A percentile compares a stretch with the other conserved stretches of the same genome.
phyloP scores from a whole-genome alignment of 2,329 filamentous ascomycete genomes.

The Aspergillus japonicus region DNA sequence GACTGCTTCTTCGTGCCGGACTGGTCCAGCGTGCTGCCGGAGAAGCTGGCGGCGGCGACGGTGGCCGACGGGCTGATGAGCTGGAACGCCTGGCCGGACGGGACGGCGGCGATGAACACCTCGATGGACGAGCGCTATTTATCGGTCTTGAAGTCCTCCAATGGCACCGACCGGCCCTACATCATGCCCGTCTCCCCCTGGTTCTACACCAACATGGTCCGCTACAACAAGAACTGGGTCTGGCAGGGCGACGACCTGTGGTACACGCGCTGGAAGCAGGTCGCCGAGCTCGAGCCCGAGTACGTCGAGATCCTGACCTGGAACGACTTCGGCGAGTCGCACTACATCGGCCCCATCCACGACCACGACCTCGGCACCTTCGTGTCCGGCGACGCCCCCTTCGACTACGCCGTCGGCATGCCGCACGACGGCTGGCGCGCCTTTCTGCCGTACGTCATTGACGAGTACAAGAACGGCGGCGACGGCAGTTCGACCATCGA shows the following conservation, averaged over 20 bases:
- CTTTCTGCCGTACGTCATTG: conserved; percentile 37
- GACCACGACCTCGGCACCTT: conserved; percentile 44
- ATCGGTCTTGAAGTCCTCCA: conserved; percentile 20
- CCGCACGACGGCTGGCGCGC: conserved; percentile 33
- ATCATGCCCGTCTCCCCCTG: conserved; percentile 59
- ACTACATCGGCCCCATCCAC: conserved; percentile 55
- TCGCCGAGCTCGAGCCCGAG: conserved; percentile 51
- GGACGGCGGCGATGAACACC: conserved; percentile 38
- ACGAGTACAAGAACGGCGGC: conserved; percentile 33
- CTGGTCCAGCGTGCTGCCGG: conserved; percentile 41
- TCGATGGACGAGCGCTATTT: conserved; percentile 44
- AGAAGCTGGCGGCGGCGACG: conserved; percentile 21
- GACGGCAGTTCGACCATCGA: conserved; percentile 24
- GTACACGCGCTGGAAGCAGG: conserved; percentile 59
- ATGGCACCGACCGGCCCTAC: conserved; percentile 41
- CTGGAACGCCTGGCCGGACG: conserved; percentile 47
- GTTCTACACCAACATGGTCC: conserved; percentile 58
- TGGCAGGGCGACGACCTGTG: conserved; percentile 62
- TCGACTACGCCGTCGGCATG: conserved; percentile 30
- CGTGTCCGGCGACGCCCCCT: conserved; percentile 39
- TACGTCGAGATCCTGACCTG: conserved; percentile 59
- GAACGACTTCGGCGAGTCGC: conserved; percentile 63
- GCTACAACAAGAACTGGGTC: conserved; percentile 62
- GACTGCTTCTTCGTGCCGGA: conserved; percentile 49
- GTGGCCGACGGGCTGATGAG: conserved; percentile 40